Base-by-base conservation (phyloP, 371 early-diverging fungal genomes). In the Mortierella sp. region DNA sequence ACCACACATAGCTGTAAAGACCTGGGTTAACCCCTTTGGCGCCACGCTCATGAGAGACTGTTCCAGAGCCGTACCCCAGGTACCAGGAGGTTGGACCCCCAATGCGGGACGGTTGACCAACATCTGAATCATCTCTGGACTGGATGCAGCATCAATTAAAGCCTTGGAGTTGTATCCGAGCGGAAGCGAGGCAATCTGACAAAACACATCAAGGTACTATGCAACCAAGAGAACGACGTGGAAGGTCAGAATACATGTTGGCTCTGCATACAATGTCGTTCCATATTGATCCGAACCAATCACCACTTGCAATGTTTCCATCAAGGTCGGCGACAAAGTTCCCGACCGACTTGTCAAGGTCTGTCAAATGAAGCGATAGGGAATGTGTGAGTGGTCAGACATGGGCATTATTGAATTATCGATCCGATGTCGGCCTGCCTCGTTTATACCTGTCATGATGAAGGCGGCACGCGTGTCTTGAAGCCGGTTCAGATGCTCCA, bases 1-100 rank as follows among this genome's bases (percentile, higher is more conserved):
- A 3, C 92, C 92, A 57, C 90, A 89, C 86, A 90, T 89, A 27
- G 89, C 88, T 4, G 92, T 92, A 55, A 92, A 92, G n/a, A 92
- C 86, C 54, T 91, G 87, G 50, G 80, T 79, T 80, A 92, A 73
- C 2, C 91, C 92, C 54, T 80, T 79, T 9, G 92, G 92, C 10
- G 86, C 86, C 2, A 91, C 91, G 2, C 81, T 67, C 87, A 92
- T 87, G 54, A 90, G 89, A 10, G 92, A 81, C 3, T 87, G 78
- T 46, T 88, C 86, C 17, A 92, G 71, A 1, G 84, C 78, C 34
- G 84, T 81, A 1, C 86, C 80, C 92, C 92, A 92, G 45, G 87
- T 88, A 10, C 79, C 62, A 54, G 85, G 82, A 8, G 91, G 91
- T 39, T 84, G 86, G 27, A 92, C 88, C 39, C 91, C 92, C 22